Evolutionary conservation across 768 basidiomycete species (phyloP).

Genomic region (Mycena metata): DNA sequence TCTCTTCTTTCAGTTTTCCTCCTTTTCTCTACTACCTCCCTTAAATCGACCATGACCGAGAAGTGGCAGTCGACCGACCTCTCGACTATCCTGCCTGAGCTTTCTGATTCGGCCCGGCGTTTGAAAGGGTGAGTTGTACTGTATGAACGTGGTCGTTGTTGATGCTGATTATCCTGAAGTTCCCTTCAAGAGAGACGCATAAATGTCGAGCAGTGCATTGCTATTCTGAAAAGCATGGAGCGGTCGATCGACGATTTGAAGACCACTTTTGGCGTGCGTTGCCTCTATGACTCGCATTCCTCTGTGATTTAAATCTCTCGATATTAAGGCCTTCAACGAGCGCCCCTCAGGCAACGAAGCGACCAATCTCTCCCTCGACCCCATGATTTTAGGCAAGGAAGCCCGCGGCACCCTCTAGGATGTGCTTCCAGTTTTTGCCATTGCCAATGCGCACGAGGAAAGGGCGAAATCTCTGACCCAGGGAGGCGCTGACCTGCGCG

Average conservation of each 20-base stretch:
- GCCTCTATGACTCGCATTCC: not conserved
- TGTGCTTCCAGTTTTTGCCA: not conserved
- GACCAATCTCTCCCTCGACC: no score
- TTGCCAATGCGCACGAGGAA: not conserved
- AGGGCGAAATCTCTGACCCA: not conserved
- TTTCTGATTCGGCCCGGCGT: not conserved
- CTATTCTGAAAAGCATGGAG: not conserved
- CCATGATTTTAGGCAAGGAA: not conserved
- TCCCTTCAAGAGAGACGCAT: not conserved
- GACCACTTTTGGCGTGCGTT: not conserved
- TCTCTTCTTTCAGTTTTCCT: not conserved
- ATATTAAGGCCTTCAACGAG: no score
- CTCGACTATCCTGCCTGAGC: not conserved
- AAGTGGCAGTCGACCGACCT: not conserved
- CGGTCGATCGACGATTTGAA: not conserved
- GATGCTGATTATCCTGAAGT: not conserved
- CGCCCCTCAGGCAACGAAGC: no score
- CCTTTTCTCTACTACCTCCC: not conserved
- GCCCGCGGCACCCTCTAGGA: not conserved
- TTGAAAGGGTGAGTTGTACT: not conserved
- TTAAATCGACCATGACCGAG: not conserved
- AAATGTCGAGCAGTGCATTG: not conserved
- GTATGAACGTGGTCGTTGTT: not conserved
- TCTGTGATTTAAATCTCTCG: not conserved
- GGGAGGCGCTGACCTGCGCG: not conserved